Conservation (phyloP, 1,139 yeast species). For the Nakaseomyces uthaithaninus region DNA sequence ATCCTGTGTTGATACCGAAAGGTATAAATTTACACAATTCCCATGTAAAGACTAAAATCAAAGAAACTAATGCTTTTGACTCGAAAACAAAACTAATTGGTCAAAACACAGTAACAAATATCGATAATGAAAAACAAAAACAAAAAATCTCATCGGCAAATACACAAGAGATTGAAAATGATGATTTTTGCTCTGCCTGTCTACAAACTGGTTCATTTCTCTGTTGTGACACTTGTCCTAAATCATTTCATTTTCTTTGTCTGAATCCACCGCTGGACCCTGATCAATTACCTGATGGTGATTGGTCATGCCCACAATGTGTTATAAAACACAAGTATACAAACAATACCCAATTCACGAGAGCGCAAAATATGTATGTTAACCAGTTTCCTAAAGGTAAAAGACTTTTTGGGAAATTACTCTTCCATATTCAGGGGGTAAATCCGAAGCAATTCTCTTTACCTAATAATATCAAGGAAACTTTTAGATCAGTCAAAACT, state of each 20-base stretch:
- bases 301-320: constrained; percentile 85
- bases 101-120: constrained; percentile 20
- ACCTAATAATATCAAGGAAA: constrained; percentile 61
- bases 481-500: constrained; percentile 64
- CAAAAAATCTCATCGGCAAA: constrained; percentile 9
- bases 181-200: constrained; percentile 84
- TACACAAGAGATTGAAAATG: constrained; percentile 42
- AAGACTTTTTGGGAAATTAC: constrained; percentile 53
- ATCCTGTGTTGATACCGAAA: constrained; percentile 11
- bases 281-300: constrained; percentile 69
- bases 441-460: constrained; percentile 70
- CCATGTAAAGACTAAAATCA: constrained; percentile 6
- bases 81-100: constrained; percentile 25
- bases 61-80: constrained; percentile 12
- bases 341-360: constrained; percentile 18
- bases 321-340: constrained; percentile 32
- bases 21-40: constrained; percentile 5
- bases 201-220: constrained; percentile 82
- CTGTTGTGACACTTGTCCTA: constrained; percentile 91
- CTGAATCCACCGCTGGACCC: constrained; percentile 84
- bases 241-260: constrained; percentile 85
- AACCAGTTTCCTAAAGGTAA: constrained; percentile 17
- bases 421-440: constrained; percentile 47
- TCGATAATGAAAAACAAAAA: constrained; percentile 14
- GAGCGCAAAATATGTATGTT: constrained; percentile 21